These are phyloP conservation scores for Daldinia sp. DNA, from an alignment of 2,329 filamentous ascomycete species.

Conservation along the genomic window DNA sequence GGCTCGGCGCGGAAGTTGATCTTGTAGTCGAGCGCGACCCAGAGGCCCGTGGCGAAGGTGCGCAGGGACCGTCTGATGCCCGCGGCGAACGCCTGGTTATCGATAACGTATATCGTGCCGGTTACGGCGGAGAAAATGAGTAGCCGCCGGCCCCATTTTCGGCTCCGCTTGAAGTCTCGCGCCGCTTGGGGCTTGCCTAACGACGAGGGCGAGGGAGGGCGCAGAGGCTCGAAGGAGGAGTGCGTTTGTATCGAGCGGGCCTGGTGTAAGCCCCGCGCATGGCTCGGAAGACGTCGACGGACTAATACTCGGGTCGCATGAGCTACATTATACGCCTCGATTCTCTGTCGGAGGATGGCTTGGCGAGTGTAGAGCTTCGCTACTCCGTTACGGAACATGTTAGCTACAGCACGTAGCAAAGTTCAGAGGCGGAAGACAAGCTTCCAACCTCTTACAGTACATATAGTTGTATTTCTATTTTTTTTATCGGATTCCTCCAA, in stretches of 20 bases:
- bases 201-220: slow-evolving; percentile 81
- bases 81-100: slow-evolving; percentile 81
- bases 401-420: slow-evolving; percentile 25
- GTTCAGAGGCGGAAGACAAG: slow-evolving; percentile 36
- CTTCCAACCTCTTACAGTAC: slow-evolving; percentile 29
- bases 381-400: slow-evolving; percentile 50
- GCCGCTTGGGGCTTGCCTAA: slow-evolving; percentile 78
- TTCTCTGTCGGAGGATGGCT: slow-evolving; percentile 15
- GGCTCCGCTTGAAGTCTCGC: slow-evolving; percentile 76
- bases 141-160: slow-evolving; percentile 83
- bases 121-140: slow-evolving; percentile 69
- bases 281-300: slow-evolving; percentile 1
- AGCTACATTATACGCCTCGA: slow-evolving; percentile 9
- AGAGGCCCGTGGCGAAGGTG: slow-evolving; percentile 82
- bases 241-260: slow-evolving; percentile 45
- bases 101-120: slow-evolving; percentile 74
- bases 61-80: slow-evolving; percentile 81
- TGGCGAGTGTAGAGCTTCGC: slow-evolving; percentile 42
- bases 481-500: background rate
- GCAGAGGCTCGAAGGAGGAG: slow-evolving; percentile 71
- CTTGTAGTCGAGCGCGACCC: slow-evolving; percentile 94
- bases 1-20: slow-evolving; percentile 91
- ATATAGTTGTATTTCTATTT: slow-evolving; percentile 15
- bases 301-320: slow-evolving; percentile 15
- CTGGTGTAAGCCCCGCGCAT: slow-evolving; percentile 8